Conservation (phyloP, 2,329 filamentous ascomycete species). For the Alternaria sp. region DNA sequence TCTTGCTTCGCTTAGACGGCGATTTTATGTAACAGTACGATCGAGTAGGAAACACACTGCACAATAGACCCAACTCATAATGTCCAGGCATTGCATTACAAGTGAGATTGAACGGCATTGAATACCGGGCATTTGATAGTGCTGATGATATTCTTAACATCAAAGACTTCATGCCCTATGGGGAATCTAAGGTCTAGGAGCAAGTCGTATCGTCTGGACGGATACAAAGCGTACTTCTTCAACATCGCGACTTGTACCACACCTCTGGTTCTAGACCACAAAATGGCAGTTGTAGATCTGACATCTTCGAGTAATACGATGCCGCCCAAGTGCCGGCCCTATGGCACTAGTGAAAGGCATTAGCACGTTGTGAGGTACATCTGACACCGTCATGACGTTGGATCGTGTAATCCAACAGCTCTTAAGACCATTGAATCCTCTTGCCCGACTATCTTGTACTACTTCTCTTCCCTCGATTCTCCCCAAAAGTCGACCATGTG, state of each 20-base stretch:
- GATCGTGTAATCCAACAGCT: not conserved
- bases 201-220: not conserved
- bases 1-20: constrained; percentile 30
- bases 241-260: not conserved
- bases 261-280: not conserved
- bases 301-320: not conserved
- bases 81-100: not conserved
- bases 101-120: not conserved
- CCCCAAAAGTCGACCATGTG: not conserved
- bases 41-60: constrained; percentile 34
- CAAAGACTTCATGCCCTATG: no score
- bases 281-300: not conserved
- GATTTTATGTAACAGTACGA: constrained; percentile 40
- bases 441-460: not conserved
- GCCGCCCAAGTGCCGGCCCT: not conserved
- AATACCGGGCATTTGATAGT: not conserved
- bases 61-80: constrained; percentile 38
- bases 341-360: not conserved
- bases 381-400: not conserved
- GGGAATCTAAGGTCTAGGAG: no score
- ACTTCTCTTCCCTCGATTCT: not conserved
- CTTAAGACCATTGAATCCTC: not conserved
- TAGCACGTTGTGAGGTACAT: not conserved
- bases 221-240: not conserved
- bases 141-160: not conserved